These are phyloP conservation scores for Acacia confusa DNA, from an alignment of 306 rosid species.

Conservation along the genomic window DNA sequence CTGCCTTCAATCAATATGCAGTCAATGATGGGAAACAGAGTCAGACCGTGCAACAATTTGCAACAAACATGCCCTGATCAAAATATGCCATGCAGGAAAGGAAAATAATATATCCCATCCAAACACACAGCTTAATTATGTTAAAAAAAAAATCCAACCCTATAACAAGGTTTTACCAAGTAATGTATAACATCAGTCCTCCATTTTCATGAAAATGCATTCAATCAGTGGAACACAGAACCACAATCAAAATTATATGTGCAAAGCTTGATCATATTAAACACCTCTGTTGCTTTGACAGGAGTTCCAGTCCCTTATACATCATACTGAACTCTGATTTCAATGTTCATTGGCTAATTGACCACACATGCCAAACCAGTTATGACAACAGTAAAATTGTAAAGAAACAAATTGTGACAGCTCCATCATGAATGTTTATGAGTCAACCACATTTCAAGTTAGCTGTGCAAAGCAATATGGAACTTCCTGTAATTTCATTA, in stretches of 20 bases:
- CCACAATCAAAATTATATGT: neutral
- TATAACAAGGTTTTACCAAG: neutral
- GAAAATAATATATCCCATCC: neutral
- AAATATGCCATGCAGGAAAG: neutral
- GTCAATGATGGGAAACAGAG: neutral
- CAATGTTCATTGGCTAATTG: neutral
- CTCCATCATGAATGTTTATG: neutral
- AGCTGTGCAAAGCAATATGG: neutral
- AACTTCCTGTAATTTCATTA: neutral
- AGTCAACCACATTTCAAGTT: neutral
- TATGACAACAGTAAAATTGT: neutral
- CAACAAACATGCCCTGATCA: neutral
- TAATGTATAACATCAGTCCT: neutral
- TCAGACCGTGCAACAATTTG: neutral
- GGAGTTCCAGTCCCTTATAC: neutral
- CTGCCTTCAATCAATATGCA: neutral
- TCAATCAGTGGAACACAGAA: neutral
- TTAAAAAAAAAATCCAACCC: neutral
- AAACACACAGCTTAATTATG: neutral
- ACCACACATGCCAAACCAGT: conserved; percentile 7
- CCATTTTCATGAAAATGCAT: neutral
- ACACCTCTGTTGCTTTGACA: neutral
- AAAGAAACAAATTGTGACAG: neutral
- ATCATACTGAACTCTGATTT: neutral
- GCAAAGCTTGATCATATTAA: neutral